These are phyloP conservation scores for Zygosaccharomyces sapae DNA, from an alignment of 1,139 yeast genomes.

Conservation along the genomic window DNA sequence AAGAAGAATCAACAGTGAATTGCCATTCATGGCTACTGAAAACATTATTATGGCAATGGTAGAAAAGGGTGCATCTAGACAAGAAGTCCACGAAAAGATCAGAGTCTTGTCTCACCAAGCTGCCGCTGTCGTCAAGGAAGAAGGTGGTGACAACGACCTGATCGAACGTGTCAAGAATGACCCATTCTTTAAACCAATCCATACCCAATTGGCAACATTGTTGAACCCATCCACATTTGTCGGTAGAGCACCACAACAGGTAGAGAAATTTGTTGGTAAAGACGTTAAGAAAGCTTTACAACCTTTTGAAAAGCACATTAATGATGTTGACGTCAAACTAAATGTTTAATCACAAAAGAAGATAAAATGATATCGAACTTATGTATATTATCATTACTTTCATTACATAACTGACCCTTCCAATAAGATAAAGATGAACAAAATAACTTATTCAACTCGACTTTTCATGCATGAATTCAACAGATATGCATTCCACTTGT, in stretches of 20 bases:
- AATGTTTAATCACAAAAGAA: slow-evolving; percentile 41
- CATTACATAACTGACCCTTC: no score
- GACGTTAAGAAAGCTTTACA: slow-evolving; percentile 82
- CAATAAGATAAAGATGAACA: no score
- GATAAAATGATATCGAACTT: no score
- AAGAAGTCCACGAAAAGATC: slow-evolving; percentile 96
- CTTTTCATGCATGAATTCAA: slow-evolving; percentile 24
- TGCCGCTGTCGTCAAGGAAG: slow-evolving; percentile 92
- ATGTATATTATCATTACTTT: no score
- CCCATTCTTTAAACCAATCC: slow-evolving; percentile 83
- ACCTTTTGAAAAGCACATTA: slow-evolving; percentile 59
- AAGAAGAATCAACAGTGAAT: slow-evolving; percentile 89
- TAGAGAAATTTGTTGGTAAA: slow-evolving; percentile 81
- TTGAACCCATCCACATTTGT: slow-evolving; percentile 92
- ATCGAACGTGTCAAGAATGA: slow-evolving; percentile 82
- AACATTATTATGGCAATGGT: slow-evolving; percentile 99
- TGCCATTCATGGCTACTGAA: slow-evolving; percentile 99
- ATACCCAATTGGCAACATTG: slow-evolving; percentile 72
- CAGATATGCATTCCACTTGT: slow-evolving; percentile 60
- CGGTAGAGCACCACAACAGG: slow-evolving; percentile 98
- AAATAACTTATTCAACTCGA: background rate
- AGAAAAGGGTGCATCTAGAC: slow-evolving; percentile 95
- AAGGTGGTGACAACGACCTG: slow-evolving; percentile 97
- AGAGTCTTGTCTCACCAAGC: slow-evolving; percentile 97
- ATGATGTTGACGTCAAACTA: slow-evolving; percentile 60